Base-by-base conservation (phyloP, 495 filamentous ascomycete genomes). In the Coniosporium apollinis region DNA sequence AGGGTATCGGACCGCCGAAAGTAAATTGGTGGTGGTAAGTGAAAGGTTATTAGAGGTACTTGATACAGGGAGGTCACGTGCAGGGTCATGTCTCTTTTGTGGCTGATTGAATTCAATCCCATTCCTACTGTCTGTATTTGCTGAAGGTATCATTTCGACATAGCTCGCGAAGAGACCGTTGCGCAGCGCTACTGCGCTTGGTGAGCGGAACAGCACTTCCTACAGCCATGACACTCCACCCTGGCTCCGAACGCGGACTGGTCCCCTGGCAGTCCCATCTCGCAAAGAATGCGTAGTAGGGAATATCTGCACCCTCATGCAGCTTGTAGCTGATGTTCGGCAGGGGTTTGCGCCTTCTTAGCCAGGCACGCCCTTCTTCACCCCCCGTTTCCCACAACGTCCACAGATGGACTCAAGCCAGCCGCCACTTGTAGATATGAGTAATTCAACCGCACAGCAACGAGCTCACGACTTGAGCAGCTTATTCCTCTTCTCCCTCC, bases 401-500 rank as follows among this genome's bases (percentile, higher is more conserved):
- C 24, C 13, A 2, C 24, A 13, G 9, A 26, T 26, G 24, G 24
- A n/a, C n/a, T n/a, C n/a, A n/a, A n/a, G n/a, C n/a, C n/a, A n/a
- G n/a, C n/a, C n/a, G n/a, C n/a, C n/a, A n/a, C 24, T 13, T 26
- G 24, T 26, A 26, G 13, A 8, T 13, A 9, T 26, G 24, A 13
- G 24, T 26, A 26, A 13, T 9, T 13, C 9, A 9, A 9, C 24
- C n/a, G 9, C 24, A 26, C 9, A 8, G 24, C 24, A 8, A 26
- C 13, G 13, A 8, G 24, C 24, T 86, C 65, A 94, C 34, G 83
- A 91, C 57, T 86, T 94, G 47, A 96, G 57, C 48, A 91, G 60
- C 64, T 94, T 96, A 59, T 96, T 99, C 55, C 89, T 73, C 73
- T 94, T 96, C 67, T 96, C 89, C 54, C 82, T 74, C 52, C 85